Percentiles rank a stretch among this genome's conserved stretches.
These are phyloP conservation scores for Coffea canephora DNA, from an alignment of 257 asterid genomes.

Conservation along the genomic window DNA sequence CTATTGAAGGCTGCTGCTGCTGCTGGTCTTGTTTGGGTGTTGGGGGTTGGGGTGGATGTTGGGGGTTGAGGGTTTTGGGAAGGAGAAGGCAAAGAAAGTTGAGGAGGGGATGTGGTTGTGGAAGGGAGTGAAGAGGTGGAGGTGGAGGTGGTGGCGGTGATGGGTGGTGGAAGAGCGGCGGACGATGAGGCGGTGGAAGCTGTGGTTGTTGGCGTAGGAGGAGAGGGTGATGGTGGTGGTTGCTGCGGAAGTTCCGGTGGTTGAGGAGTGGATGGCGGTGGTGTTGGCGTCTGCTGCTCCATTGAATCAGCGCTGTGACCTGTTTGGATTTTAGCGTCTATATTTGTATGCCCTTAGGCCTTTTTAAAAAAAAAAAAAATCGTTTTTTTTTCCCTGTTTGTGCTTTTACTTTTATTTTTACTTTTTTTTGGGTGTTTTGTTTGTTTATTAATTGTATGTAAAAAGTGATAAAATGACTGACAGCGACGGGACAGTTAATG, in stretches of 20 bases:
- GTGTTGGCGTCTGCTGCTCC: slow-evolving; percentile 14
- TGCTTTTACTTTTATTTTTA: neutral
- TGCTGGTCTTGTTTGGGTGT: slow-evolving; percentile 31
- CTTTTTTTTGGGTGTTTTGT: too few relatives aligned
- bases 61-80: slow-evolving; percentile 28
- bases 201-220: slow-evolving; percentile 3
- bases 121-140: slow-evolving; percentile 19
- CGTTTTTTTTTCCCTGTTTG: too few relatives aligned
- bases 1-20: slow-evolving; percentile 1
- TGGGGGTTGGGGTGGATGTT: slow-evolving; percentile 18
- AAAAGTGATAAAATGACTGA: too few relatives aligned
- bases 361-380: neutral
- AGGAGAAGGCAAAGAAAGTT: slow-evolving; percentile 12
- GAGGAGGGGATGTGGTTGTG: slow-evolving; percentile 25
- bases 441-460: too few relatives aligned
- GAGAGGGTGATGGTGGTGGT: slow-evolving; percentile 24
- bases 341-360: neutral
- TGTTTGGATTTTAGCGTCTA: neutral
- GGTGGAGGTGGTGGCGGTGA: slow-evolving; percentile 24
- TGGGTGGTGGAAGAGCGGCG: slow-evolving; percentile 14
- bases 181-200: slow-evolving; percentile 14
- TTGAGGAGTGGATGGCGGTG: slow-evolving; percentile 33
- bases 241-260: slow-evolving; percentile 37
- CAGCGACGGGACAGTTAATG: too few relatives aligned
- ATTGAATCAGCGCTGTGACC: neutral